Evolutionary conservation across 768 basidiomycete genomes (phyloP).

Genomic region (Leccinum uliginosum): DNA sequence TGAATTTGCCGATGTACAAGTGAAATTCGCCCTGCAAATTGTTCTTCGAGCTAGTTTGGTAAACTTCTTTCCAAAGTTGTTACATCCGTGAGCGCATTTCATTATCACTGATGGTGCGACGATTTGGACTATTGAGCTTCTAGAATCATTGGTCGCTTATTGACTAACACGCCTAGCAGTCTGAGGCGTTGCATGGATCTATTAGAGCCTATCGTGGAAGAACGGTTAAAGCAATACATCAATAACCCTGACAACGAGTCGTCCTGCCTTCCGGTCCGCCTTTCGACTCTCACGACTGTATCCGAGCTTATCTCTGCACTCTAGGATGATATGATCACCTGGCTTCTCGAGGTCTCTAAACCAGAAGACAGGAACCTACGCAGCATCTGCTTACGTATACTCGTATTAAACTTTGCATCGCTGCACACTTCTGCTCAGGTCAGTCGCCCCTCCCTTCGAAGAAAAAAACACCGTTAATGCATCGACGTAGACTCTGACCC

Average conservation of each 20-base stretch:
- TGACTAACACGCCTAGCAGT: slow-evolving; percentile 31
- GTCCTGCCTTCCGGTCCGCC: slow-evolving; percentile 32
- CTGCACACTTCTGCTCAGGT: slow-evolving; percentile 35
- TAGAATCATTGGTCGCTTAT: slow-evolving; percentile 31
- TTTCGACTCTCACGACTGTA: neutral
- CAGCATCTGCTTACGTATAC: slow-evolving; percentile 30
- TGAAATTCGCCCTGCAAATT: slow-evolving; percentile 34
- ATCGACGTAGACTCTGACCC: slow-evolving; percentile 28
- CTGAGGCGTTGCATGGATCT: slow-evolving; percentile 27
- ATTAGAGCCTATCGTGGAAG: slow-evolving; percentile 31
- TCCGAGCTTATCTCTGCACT: slow-evolving; percentile 3
- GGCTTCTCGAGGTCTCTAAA: slow-evolving; percentile 36
- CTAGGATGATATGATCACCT: slow-evolving; percentile 38
- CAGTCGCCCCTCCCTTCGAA: slow-evolving; percentile 1
- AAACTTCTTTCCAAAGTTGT: slow-evolving; percentile 31
- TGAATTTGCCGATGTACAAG: slow-evolving; percentile 33
- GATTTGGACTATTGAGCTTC: slow-evolving; percentile 13
- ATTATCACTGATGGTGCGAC: slow-evolving; percentile 2
- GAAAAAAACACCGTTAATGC: slow-evolving; percentile 1
- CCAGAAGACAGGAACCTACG: slow-evolving; percentile 26
- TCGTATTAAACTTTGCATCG: slow-evolving; percentile 36
- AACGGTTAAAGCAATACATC: slow-evolving; percentile 28
- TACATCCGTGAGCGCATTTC: slow-evolving; percentile 30
- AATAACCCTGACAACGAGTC: slow-evolving; percentile 17
- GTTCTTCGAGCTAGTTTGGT: slow-evolving; percentile 29